These are phyloP conservation scores for Diaporthe velutina DNA, from an alignment of 2,329 filamentous ascomycete genomes.

Conservation along the genomic window DNA sequence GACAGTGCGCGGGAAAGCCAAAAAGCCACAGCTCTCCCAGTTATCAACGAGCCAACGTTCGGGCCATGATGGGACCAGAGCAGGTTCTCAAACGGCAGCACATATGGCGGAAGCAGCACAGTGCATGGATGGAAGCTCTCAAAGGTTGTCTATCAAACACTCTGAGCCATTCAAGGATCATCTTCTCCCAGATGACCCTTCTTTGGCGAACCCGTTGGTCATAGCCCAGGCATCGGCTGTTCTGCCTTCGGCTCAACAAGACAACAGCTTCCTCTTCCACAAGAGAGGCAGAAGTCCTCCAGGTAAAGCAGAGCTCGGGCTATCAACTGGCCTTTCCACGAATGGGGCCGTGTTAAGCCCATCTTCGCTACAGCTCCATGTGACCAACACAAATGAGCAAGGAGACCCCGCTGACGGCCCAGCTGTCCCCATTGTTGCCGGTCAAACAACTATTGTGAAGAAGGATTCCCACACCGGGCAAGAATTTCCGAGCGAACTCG, in stretches of 20 bases:
- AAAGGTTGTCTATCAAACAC: neutral
- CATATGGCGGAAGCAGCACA: neutral
- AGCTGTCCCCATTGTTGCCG: neutral
- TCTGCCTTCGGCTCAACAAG: conserved; percentile 44
- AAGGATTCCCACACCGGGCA: neutral
- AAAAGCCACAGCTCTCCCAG: conserved; percentile 3
- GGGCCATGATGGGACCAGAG: neutral
- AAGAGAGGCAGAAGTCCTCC: conserved; percentile 37
- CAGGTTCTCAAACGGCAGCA: neutral
- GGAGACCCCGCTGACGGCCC: neutral
- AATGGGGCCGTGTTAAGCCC: neutral
- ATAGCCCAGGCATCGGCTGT: neutral
- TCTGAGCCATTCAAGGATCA: neutral
- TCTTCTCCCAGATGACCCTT: neutral
- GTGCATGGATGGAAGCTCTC: neutral
- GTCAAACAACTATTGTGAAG: neutral
- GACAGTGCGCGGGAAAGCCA: neutral
- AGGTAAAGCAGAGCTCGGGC: neutral
- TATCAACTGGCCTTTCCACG: neutral
- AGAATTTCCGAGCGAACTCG: neutral
- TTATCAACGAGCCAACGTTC: neutral
- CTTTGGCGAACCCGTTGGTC: neutral
- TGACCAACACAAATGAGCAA: neutral
- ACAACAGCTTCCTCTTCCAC: conserved; percentile 51
- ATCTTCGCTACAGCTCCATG: neutral